Conservation (phyloP, 495 filamentous ascomycete genomes). For the Podospora pseudocomata region DNA sequence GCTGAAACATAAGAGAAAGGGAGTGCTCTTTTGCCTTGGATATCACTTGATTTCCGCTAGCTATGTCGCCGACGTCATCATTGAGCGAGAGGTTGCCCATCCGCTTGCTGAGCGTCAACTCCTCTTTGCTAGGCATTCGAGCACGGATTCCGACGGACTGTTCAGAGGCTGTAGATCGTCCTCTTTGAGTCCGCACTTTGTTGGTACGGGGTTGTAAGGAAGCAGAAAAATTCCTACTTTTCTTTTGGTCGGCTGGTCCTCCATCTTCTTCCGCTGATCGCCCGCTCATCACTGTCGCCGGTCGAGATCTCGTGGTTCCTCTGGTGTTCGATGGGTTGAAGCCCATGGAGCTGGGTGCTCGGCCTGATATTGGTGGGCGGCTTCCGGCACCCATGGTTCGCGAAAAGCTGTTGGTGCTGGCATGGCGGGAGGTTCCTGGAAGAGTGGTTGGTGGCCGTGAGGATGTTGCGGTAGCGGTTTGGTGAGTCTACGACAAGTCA, state of each 20-base stretch:
- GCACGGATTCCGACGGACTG: conserved; percentile 23
- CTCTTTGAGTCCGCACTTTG: conserved; percentile 23
- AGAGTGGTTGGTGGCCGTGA: conserved; percentile 20
- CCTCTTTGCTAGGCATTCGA: conserved; percentile 25
- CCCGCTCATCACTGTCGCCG: conserved; percentile 59
- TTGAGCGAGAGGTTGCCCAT: conserved; percentile 35
- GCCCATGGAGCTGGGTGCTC: conserved; percentile 47
- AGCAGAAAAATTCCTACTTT: conserved; percentile 58
- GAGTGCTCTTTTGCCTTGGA: conserved; percentile 21
- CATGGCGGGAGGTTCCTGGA: conserved; percentile 29
- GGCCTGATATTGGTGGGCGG: conserved; percentile 46
- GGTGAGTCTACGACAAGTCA: conserved; percentile 2
- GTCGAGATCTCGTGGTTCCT: conserved; percentile 41
- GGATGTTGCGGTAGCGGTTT: conserved; percentile 5
- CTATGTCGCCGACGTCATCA: conserved; percentile 3
- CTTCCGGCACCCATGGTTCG: conserved; percentile 53
- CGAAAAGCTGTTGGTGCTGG: conserved; percentile 44
- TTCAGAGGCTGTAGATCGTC: conserved; percentile 28
- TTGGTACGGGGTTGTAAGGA: conserved; percentile 26
- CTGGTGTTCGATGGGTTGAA: conserved; percentile 41
- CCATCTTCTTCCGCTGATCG: conserved; percentile 42
- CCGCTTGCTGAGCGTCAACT: conserved; percentile 21
- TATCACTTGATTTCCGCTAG: conserved; percentile 40
- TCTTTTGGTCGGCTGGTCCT: conserved; percentile 34
- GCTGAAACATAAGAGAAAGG: conserved; percentile 9